Percentiles rank a stretch among this genome's conserved stretches.
Evolutionary conservation across 139 green algal species (phyloP).

Genomic region (Coelastrella sp.): DNA sequence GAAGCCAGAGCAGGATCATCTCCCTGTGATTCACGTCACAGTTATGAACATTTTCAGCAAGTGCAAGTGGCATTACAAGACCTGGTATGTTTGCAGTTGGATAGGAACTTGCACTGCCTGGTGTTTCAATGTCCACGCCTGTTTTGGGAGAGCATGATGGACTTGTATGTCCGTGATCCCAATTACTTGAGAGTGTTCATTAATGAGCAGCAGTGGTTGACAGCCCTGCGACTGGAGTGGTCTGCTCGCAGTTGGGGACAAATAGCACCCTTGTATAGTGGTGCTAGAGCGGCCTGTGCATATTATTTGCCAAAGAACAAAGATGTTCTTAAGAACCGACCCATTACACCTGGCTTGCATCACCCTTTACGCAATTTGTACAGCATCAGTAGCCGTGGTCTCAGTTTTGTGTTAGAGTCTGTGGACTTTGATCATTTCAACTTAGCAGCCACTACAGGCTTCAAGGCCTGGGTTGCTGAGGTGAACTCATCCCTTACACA

Average conservation of each 20-base stretch:
- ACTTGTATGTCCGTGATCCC: too few relatives aligned
- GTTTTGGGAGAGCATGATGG: too few relatives aligned
- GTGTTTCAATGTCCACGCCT: too few relatives aligned
- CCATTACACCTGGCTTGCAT: neutral
- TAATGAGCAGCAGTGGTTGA: too few relatives aligned
- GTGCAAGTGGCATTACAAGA: neutral
- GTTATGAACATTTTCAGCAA: neutral
- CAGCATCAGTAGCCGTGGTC: neutral
- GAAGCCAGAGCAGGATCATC: neutral
- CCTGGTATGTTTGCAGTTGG: neutral
- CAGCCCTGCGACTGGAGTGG: too few relatives aligned
- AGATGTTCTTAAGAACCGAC: neutral
- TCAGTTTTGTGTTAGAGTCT: constrained; percentile 10
- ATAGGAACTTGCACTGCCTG: too few relatives aligned
- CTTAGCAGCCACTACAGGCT: too few relatives aligned
- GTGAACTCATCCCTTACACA: too few relatives aligned
- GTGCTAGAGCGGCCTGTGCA: neutral
- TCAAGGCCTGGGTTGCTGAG: too few relatives aligned
- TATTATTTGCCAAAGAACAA: neutral
- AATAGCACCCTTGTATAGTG: neutral
- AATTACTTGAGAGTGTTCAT: too few relatives aligned
- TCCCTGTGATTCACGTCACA: too few relatives aligned
- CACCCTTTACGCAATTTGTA: neutral
- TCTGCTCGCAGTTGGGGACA: too few relatives aligned
- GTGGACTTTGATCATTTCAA: constrained; percentile 14